Base-by-base conservation (phyloP, 2,329 filamentous ascomycete genomes). In the Penicillium sp. region DNA sequence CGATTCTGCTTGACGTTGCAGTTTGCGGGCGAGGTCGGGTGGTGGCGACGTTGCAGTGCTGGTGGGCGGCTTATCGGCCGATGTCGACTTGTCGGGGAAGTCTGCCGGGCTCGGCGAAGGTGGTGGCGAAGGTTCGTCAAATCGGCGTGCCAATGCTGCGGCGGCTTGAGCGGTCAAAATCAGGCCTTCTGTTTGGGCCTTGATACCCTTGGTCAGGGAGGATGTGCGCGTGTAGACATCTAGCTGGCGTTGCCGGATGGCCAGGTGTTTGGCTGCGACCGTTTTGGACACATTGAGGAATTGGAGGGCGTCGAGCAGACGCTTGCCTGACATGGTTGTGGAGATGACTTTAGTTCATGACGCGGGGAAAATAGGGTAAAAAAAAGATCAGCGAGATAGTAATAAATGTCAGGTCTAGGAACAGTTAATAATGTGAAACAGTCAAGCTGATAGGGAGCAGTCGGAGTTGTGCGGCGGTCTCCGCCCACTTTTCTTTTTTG, bases 241-340 rank as follows among this genome's bases (percentile, higher is more conserved):
- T 66, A 87, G 77, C 71, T 89, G 86, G 54, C 82, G 80, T 54
- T 81, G 78, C 23, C 85, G 84, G 49, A 88, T 80, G 42, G 76
- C 77, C 56, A 86, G 73, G 69, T 88, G 86, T 71, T 86, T 84
- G 74, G 75, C 80, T 68, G 87, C 88, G 60, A 93, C 82, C 35
- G 84, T 84, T 59, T 86, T 84, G 50, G 89, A 88, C 71, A 86
- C 89, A 78, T 83, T 86, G 73, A 89, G 81, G 63, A 93, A 80
- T 60, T 87, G 84, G 65, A 87, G 85, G 67, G 89, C 79, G 77
- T 93, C 90, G 71, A 92, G 70, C 82, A 85, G 77, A 84, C 87
- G 77, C 83, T 84, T 81, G 57, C 81, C 81, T 54, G 81, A 78
- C 82, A 84, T 84, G 47, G 50, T 57, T 17, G 33, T 29, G 21